Evolutionary conservation across 2,329 filamentous ascomycete genomes (phyloP).

Genomic region (Orbilia quercus): DNA sequence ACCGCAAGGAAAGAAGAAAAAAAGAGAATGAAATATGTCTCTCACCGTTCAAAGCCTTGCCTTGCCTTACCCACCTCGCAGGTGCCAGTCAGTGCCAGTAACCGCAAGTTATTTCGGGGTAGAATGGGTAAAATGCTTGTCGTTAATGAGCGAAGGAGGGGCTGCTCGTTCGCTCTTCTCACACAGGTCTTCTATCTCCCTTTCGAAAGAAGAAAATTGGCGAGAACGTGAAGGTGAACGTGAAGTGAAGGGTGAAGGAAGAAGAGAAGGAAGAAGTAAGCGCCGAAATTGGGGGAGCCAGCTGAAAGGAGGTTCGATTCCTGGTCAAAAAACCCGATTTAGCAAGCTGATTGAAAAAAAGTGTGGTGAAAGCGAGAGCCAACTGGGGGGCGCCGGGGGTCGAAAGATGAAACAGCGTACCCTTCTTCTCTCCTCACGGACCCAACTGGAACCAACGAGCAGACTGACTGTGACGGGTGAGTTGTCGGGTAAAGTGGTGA

Average conservation of each 20-base stretch:
- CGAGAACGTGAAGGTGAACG: constrained; percentile 13
- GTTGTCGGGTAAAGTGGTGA: constrained; percentile 16
- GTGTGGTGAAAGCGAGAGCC: constrained; percentile 39
- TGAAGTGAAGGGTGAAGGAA: constrained; percentile 26
- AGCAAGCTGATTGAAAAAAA: constrained; percentile 57
- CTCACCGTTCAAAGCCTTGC: constrained; percentile 42
- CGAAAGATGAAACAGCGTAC: constrained; percentile 53
- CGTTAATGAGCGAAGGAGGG: constrained; percentile 49
- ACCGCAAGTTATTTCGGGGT: constrained; percentile 51
- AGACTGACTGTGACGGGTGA: constrained; percentile 2
- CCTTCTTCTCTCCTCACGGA: constrained; percentile 28
- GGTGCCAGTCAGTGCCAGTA: constrained; percentile 32
- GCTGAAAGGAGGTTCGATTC: constrained; percentile 56
- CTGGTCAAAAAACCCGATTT: constrained; percentile 53
- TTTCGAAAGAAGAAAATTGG: constrained; percentile 15
- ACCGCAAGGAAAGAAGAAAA: constrained; percentile 12
- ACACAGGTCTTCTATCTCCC: constrained; percentile 15
- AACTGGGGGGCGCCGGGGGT: constrained; percentile 39
- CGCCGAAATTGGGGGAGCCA: constrained; percentile 55
- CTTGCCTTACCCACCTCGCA: constrained; percentile 3
- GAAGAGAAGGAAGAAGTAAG: constrained; percentile 42
- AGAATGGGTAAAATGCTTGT: constrained; percentile 47
- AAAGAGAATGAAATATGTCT: constrained; percentile 37
- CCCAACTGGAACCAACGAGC: background rate
- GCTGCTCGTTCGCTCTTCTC: constrained; percentile 40